These are phyloP conservation scores for Rhizodiscina lignyota DNA, from an alignment of 495 filamentous ascomycete species.

Conservation along the genomic window DNA sequence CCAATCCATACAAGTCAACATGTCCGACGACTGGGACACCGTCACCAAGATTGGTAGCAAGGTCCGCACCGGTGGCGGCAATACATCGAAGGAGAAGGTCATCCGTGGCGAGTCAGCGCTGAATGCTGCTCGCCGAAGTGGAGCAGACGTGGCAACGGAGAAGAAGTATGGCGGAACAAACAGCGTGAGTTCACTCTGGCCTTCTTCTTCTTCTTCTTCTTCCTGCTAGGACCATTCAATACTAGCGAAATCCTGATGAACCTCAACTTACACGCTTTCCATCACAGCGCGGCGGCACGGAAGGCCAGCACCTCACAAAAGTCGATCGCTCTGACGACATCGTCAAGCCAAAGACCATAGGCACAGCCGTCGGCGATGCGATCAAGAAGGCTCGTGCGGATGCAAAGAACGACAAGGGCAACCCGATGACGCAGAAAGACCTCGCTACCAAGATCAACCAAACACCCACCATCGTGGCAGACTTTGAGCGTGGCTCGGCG, in stretches of 20 bases:
- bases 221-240: too few relatives aligned
- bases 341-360: slow-evolving; percentile 85
- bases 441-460: slow-evolving; percentile 89
- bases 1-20: slow-evolving; percentile 20
- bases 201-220: too few relatives aligned
- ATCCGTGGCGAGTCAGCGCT: slow-evolving; percentile 66
- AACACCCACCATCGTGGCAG: slow-evolving; percentile 58
- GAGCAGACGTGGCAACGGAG: slow-evolving; percentile 65
- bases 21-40: slow-evolving; percentile 67
- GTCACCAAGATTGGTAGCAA: slow-evolving; percentile 90
- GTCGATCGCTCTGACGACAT: slow-evolving; percentile 97
- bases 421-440: slow-evolving; percentile 93
- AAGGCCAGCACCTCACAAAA: slow-evolving; percentile 94
- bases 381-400: slow-evolving; percentile 58
- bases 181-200: slow-evolving; percentile 39
- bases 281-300: slow-evolving; percentile 36
- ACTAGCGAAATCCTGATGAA: slow-evolving; percentile 2
- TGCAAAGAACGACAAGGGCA: slow-evolving; percentile 30
- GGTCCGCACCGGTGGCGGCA: slow-evolving; percentile 39
- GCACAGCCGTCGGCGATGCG: slow-evolving; percentile 58
- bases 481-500: slow-evolving; percentile 72
- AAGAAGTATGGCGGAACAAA: slow-evolving; percentile 79
- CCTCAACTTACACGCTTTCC: too few relatives aligned
- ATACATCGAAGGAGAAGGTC: slow-evolving; percentile 57
- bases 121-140: slow-evolving; percentile 76